phyloP scores from a whole-genome alignment of 2,329 filamentous ascomycete species.

The Herpotrichia juniperi region DNA sequence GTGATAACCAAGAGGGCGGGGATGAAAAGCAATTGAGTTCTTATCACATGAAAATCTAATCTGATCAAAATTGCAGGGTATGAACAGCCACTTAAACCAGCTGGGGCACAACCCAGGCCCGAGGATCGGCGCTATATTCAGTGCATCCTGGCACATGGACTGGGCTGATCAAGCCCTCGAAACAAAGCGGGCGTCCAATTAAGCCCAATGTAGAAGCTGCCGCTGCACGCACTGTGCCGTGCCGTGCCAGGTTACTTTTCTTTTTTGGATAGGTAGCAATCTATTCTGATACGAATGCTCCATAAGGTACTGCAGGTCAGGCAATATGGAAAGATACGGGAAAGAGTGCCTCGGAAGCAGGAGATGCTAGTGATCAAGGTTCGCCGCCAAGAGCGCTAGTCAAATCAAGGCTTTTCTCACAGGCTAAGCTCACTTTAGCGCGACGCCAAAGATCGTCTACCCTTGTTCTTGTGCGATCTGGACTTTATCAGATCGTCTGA shows the following conservation, averaged over 20 bases:
- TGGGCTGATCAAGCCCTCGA: conserved; percentile 1
- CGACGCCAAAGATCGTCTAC: not conserved
- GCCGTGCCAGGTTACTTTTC: not conserved
- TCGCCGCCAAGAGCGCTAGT: not conserved
- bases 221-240: too few relatives aligned
- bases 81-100: not conserved
- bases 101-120: not conserved
- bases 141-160: not conserved
- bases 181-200: not conserved
- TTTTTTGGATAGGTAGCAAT: not conserved
- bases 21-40: conserved; percentile 7
- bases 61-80: not conserved
- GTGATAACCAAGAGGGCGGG: not conserved
- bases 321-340: not conserved
- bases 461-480: not conserved
- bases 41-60: conserved; percentile 22
- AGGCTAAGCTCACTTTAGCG: conserved; percentile 12
- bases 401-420: conserved; percentile 20
- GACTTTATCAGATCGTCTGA: conserved; percentile 28
- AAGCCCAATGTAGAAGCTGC: not conserved
- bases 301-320: not conserved
- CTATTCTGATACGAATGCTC: not conserved
- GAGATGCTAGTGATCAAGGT: not conserved
- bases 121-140: conserved; percentile 2
- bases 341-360: not conserved